These are phyloP conservation scores for Lentinus tigrinus DNA, from an alignment of 768 basidiomycete genomes.

Conservation along the genomic window DNA sequence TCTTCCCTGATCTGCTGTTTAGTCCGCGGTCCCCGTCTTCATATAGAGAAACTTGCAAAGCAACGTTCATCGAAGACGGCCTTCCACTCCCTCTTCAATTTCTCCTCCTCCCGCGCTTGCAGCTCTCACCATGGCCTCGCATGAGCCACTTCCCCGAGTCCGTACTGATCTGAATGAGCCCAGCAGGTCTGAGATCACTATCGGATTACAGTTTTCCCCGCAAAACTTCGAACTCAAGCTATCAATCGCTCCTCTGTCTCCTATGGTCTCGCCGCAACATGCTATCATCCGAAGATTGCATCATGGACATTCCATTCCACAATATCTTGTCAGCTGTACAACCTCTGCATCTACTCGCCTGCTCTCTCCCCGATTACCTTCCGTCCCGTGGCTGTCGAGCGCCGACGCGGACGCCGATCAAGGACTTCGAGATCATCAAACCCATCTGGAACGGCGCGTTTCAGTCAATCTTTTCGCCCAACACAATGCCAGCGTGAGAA, in stretches of 20 bases:
- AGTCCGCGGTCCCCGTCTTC: constrained; percentile 31
- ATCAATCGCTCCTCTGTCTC: constrained; percentile 70
- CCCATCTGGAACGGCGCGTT: constrained; percentile 99
- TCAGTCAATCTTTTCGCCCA: constrained; percentile 96
- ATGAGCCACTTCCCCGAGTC: constrained; percentile 59
- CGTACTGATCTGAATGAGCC: constrained; percentile 65
- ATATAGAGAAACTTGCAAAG: constrained; percentile 37
- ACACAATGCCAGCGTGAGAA: too few species aligned
- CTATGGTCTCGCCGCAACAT: constrained; percentile 55
- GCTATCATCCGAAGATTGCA: constrained; percentile 43
- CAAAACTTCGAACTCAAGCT: constrained; percentile 67
- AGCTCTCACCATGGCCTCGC: constrained; percentile 75
- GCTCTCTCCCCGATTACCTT: constrained; percentile 84
- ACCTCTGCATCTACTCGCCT: constrained; percentile 43
- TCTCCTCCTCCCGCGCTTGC: constrained; percentile 86
- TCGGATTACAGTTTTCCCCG: constrained; percentile 64
- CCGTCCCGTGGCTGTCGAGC: constrained; percentile 75
- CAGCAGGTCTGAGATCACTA: constrained; percentile 36
- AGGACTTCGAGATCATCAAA: constrained; percentile 99
- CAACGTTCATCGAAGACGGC: constrained; percentile 62
- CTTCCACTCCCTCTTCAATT: constrained; percentile 85
- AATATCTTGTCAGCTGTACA: constrained; percentile 59
- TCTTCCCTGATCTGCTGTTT: constrained; percentile 16
- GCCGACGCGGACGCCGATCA: constrained; percentile 87
- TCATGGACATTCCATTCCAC: constrained; percentile 57